phyloP scores from a whole-genome alignment of 495 filamentous ascomycete species.

The Choiromyces venosus region DNA sequence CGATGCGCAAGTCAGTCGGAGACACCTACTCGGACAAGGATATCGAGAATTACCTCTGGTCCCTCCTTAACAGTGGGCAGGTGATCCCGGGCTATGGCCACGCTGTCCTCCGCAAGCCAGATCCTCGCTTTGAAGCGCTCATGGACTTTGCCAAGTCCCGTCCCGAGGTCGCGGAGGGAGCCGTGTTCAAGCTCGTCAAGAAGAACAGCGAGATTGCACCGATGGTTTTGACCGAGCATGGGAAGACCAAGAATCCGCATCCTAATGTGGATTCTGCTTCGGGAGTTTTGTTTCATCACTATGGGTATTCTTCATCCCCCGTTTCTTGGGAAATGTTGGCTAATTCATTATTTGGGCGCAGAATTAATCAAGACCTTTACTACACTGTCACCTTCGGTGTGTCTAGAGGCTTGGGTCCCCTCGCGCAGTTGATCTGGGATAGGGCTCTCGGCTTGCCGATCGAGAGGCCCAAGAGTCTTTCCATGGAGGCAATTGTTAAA shows the following conservation, averaged over 20 bases:
- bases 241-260: slow-evolving; percentile 72
- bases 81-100: slow-evolving; percentile 98
- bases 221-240: slow-evolving; percentile 80
- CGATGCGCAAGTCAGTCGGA: slow-evolving; percentile 87
- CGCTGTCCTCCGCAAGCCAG: slow-evolving; percentile 92
- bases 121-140: slow-evolving; percentile 89
- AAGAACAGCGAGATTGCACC: slow-evolving; percentile 74
- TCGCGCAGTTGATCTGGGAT: slow-evolving; percentile 96
- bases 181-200: slow-evolving; percentile 88
- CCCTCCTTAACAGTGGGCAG: slow-evolving; percentile 83
- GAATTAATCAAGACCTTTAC: slow-evolving; percentile 79
- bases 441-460: slow-evolving; percentile 91
- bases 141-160: slow-evolving; percentile 89
- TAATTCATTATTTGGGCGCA: neutral
- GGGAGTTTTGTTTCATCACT: slow-evolving; percentile 94
- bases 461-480: slow-evolving; percentile 95
- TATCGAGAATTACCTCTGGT: slow-evolving; percentile 85
- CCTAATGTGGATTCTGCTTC: slow-evolving; percentile 91
- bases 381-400: slow-evolving; percentile 98
- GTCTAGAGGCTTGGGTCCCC: slow-evolving; percentile 78
- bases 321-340: neutral
- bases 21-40: slow-evolving; percentile 68
- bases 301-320: slow-evolving; percentile 56
- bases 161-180: slow-evolving; percentile 76
- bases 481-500: slow-evolving; percentile 74